A percentile compares a stretch with the other conserved stretches of the same genome.
phyloP scores from a whole-genome alignment of 805 yeast species.

The Candida coleopterorum region DNA sequence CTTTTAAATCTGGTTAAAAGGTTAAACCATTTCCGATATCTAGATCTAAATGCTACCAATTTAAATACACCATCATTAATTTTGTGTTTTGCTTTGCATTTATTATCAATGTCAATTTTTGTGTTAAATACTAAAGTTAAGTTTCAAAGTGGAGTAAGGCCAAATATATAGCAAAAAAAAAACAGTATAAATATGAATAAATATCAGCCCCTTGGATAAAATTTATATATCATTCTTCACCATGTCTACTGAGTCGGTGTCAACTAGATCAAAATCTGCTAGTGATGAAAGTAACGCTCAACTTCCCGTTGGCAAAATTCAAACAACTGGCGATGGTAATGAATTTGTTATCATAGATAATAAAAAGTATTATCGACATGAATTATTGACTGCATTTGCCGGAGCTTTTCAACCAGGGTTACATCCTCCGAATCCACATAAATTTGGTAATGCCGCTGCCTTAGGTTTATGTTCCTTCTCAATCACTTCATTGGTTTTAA shows the following conservation, averaged over 20 bases:
- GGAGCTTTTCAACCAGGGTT: slow-evolving; percentile 49
- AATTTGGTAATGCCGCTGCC: slow-evolving; percentile 49
- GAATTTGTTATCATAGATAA: slow-evolving; percentile 40
- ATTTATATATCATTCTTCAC: no score
- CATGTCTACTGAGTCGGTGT: slow-evolving; percentile 4
- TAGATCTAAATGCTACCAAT: no score
- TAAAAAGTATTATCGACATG: slow-evolving; percentile 44
- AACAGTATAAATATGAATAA: neutral
- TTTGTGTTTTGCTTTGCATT: no score
- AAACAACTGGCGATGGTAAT: slow-evolving; percentile 32
- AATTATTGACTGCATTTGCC: slow-evolving; percentile 59
- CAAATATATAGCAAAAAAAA: no score
- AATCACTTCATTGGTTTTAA: slow-evolving; percentile 43
- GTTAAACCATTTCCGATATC: no score
- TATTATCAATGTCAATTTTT: no score
- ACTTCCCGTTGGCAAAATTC: slow-evolving; percentile 14
- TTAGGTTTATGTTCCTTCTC: slow-evolving; percentile 49
- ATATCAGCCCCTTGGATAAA: no score
- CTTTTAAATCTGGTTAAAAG: no score
- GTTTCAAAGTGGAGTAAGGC: no score
- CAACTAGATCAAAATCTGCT: slow-evolving; percentile 2
- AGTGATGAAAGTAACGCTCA: neutral
- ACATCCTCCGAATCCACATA: slow-evolving; percentile 43
- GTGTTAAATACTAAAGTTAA: no score
- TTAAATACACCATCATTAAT: no score